Base-by-base conservation (phyloP, 768 basidiomycete genomes). In the Boletus edulis region DNA sequence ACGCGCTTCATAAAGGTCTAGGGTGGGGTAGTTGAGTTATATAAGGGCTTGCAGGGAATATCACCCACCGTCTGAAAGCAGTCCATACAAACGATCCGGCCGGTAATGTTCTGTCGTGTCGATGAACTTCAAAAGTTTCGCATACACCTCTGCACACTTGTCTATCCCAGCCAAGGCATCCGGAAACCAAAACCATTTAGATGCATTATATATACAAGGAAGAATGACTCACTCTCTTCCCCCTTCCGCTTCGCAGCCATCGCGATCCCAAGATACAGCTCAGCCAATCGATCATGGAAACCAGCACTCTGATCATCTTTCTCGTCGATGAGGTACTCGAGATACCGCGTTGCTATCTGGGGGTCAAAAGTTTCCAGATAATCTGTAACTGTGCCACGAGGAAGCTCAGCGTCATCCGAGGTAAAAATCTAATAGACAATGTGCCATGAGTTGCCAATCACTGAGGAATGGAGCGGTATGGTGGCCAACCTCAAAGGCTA, bases 321-420 rank as follows among this genome's bases (percentile, higher is more conserved):
- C 55, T 89, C 86, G 7, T 80, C 74, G 41, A 97, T 88, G 43
- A 97, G 76, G 62, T 86, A 91, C 68, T 97, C 95, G 9, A 98
- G 78, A 70, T 91, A 98, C 10, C 83, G 81, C 3, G 82, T 76
- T 61, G 89, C 92, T 17, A 92, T 70, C n/a, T 76, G 73, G 4
- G 78, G 82, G 59, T 87, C 82, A 34, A 94, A 77, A 29, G 74
- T 75, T 57, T 93, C 88, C 22, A 99, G 80, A 68, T 86, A 94
- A 54, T 86, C 80, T 12, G 87, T 84, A 4, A 97, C 92, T 0
- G 77, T 78, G 32, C 80, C 76, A 3, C 86, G 82, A 20, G 97
- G 94, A 17, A 98, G 79, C 55, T 96, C 94, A 8, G 89, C 89
- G 54, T 98, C 94, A 64, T 98, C 96, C 0, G 95, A 94, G 3